Evolutionary conservation across 306 rosid species (phyloP).

Genomic region (Sindora glabra): DNA sequence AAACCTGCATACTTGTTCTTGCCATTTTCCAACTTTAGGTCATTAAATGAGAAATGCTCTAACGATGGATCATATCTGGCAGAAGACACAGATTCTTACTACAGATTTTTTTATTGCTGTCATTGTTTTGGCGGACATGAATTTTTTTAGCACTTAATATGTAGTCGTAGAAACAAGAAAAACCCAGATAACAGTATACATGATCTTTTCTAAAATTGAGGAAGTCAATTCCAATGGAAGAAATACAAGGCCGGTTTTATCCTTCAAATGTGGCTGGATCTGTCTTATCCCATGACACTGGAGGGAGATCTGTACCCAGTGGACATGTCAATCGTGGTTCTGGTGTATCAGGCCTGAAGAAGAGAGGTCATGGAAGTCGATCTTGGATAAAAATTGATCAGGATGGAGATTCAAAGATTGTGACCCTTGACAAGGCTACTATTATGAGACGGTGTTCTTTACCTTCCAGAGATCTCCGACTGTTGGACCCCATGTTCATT

Average conservation of each 20-base stretch:
- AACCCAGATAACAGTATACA: background rate
- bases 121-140: conserved; percentile 13
- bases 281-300: conserved; percentile 12
- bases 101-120: background rate
- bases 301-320: conserved; percentile 17
- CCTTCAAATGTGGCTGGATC: conserved; percentile 25
- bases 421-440: conserved; percentile 87
- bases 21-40: conserved; percentile 10
- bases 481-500: conserved; percentile 88
- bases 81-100: background rate
- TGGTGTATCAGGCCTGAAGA: conserved; percentile 50
- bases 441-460: conserved; percentile 85
- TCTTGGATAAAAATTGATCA: conserved; percentile 83
- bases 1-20: background rate
- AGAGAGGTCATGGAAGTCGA: conserved; percentile 90
- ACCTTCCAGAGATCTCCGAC: conserved; percentile 89
- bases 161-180: conserved; percentile 1
- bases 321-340: conserved; percentile 35
- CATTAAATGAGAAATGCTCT: conserved; percentile 1
- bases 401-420: conserved; percentile 48
- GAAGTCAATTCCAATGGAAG: conserved; percentile 37
- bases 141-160: conserved; percentile 4
- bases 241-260: conserved; percentile 21
- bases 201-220: conserved; percentile 8
- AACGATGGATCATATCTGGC: background rate